Conservation (phyloP, 164 flowering plant species). For the Stephania yunnanensis region DNA sequence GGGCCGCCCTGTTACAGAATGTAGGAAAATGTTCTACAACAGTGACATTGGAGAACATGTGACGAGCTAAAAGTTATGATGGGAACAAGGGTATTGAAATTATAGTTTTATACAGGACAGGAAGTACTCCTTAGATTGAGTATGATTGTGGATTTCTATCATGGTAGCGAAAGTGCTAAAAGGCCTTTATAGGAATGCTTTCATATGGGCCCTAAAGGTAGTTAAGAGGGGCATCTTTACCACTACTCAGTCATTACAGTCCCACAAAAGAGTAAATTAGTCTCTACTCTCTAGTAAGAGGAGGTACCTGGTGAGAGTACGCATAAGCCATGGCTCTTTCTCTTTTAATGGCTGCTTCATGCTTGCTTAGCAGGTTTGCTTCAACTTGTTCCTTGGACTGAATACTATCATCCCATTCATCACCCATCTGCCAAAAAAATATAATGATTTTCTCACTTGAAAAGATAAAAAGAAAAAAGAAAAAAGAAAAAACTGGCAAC, state of each 20-base stretch:
- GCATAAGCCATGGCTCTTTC: constrained; percentile 75
- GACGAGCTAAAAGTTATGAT: neutral
- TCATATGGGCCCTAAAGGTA: no score
- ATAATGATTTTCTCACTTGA: neutral
- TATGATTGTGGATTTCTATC: no score
- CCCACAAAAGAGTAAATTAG: neutral
- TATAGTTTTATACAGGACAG: no score
- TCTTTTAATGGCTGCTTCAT: constrained; percentile 62
- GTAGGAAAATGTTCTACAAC: neutral
- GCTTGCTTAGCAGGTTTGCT: constrained; percentile 41
- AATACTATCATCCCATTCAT: constrained; percentile 50
- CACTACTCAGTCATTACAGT: no score
- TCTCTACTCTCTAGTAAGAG: neutral
- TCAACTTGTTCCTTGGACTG: constrained; percentile 60
- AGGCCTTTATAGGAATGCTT: no score
- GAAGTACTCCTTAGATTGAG: no score
- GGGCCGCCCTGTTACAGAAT: no score
- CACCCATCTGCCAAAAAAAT: constrained; percentile 35
- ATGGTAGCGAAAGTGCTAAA: no score
- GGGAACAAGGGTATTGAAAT: no score
- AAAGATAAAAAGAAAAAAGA: neutral
- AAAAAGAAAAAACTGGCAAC: neutral
- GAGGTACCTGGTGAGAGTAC: constrained; percentile 58
- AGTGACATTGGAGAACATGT: neutral
- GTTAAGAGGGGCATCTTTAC: no score